Evolutionary conservation across 306 rosid species (phyloP), one percentile per base, ranked within the genome.

Genomic region (Boehmeria nivea): DNA sequence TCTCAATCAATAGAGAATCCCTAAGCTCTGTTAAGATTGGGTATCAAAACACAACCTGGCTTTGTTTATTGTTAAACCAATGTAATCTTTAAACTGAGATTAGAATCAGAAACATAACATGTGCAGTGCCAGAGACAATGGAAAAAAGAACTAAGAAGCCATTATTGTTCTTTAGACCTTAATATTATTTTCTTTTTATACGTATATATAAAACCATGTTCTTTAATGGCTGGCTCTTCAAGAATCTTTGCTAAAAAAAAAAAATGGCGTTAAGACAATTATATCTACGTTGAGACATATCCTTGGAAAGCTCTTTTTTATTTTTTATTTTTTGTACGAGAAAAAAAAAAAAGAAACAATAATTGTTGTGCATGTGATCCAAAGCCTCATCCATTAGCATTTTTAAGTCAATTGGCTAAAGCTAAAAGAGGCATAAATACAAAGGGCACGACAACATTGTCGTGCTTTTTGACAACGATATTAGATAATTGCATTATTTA

Each of bases 291-390:
- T n/a, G 3, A 54, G 44, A 37, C 12, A n/a, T n/a, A n/a, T n/a
- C 10, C 27, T 9, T 38, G 45, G 21, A 21, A 21, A 22, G 8
- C 11, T 56, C 57, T 28, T 2, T 4, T 33, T 33, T 4, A 33
- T 33, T 33, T 5, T 4, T 4, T 33, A 33, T 33, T 33, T 33
- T 15, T n/a, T n/a, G n/a, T n/a, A n/a, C n/a, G n/a, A n/a, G n/a
- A n/a, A n/a, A n/a, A n/a, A n/a, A n/a, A 15, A 34, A 33, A 34
- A 31, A 28, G 3, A 46, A 46, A 53, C n/a, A 18, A 54, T n/a
- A 34, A 12, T 33, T n/a, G n/a, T 8, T 19, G 39, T 52, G 57
- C 57, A 27, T 52, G 57, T 52, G 57, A 15, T 52, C n/a, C 38
- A 36, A 12, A 34, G 44, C 27, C 22, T 26, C 2, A 51, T 24